Percentiles rank a stretch among this genome's conserved stretches.
These are phyloP conservation scores for Torrubiella hemipterigena DNA, from an alignment of 2,329 filamentous ascomycete genomes.

Conservation along the genomic window DNA sequence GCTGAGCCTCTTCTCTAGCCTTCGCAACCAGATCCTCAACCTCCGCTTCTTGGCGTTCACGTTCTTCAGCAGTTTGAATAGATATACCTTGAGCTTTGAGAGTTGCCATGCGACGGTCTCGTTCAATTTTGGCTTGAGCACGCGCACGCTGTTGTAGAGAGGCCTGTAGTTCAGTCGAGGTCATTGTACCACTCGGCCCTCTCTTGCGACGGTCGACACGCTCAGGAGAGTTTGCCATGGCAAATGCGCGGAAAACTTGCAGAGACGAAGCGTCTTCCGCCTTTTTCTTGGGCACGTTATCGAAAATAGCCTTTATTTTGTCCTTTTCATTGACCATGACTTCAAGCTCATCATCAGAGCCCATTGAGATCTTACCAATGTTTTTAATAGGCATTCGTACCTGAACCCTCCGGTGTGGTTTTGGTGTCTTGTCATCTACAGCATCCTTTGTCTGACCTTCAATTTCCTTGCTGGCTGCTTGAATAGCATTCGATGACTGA, in stretches of 20 bases:
- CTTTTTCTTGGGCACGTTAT: conserved; percentile 52
- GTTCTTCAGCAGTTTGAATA: conserved; percentile 77
- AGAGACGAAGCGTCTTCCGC: conserved; percentile 52
- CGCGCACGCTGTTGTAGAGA: conserved; percentile 60
- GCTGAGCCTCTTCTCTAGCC: conserved; percentile 65
- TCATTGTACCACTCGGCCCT: conserved; percentile 45
- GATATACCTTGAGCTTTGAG: conserved; percentile 70
- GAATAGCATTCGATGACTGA: conserved; percentile 22
- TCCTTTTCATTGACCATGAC: conserved; percentile 39
- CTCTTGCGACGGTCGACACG: conserved; percentile 27
- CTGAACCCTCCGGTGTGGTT: conserved; percentile 34
- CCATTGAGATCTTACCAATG: conserved; percentile 24
- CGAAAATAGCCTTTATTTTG: conserved; percentile 53
- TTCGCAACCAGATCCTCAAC: conserved; percentile 83
- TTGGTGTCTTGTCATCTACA: conserved; percentile 13
- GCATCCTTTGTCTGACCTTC: conserved; percentile 49
- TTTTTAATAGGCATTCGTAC: conserved; percentile 33
- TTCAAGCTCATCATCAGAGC: conserved; percentile 52
- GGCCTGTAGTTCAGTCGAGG: conserved; percentile 54
- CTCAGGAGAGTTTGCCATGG: conserved; percentile 54
- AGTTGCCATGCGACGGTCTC: conserved; percentile 63
- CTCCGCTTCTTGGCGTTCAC: conserved; percentile 67
- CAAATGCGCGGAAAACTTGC: conserved; percentile 59
- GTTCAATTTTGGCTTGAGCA: conserved; percentile 67
- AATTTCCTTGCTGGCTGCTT: conserved; percentile 21